Base-by-base conservation (phyloP, 768 basidiomycete species). In the Megacollybia marginata region DNA sequence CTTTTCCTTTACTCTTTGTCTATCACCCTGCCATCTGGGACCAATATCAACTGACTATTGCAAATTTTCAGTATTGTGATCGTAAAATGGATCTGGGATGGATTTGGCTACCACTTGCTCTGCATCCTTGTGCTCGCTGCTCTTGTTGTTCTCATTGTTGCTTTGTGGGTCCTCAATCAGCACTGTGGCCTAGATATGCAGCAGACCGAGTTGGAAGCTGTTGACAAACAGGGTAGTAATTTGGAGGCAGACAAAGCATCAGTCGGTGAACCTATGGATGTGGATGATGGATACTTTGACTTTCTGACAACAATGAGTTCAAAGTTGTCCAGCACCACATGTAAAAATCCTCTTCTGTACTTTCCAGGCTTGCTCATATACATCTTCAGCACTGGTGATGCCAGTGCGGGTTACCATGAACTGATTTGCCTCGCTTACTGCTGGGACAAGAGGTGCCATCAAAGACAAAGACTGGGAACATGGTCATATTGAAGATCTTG, bases 391-490 rank as follows among this genome's bases (percentile, higher is more conserved):
- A 15, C 5, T n/a, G 32, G 36, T 31, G 13, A 40, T 15, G 12
- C 54, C 55, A 59, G 28, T 62, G 59, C 55, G 65, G 51, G 53
- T 64, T 57, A 48, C 52, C 53, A 42, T 53, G 48, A 40, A 63
- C 61, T 48, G 53, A 33, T 45, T 60, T 65, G 38, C 68, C 67
- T 18, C 74, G 62, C 56, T 78, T 78, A 32, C 58, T 49, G 0
- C 49, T 16, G 11, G 75, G 75, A 23, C 73, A 69, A 13, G 61
- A 48, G 0, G 69, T 65, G 0, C 76, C 76, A 60, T 78, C 75
- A 48, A 78, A 78, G 5, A 77, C 72, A 53, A 78, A 74, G 2
- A 76, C 55, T 7, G 70, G 71, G 1, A 69, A 56, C 20, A 76
- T 55, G 0, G 70, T 71, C 23, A 72, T 59, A 20, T 64, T 51